Conservation (phyloP, 2,329 filamentous ascomycete genomes). For the Penicillium capsulatum region DNA sequence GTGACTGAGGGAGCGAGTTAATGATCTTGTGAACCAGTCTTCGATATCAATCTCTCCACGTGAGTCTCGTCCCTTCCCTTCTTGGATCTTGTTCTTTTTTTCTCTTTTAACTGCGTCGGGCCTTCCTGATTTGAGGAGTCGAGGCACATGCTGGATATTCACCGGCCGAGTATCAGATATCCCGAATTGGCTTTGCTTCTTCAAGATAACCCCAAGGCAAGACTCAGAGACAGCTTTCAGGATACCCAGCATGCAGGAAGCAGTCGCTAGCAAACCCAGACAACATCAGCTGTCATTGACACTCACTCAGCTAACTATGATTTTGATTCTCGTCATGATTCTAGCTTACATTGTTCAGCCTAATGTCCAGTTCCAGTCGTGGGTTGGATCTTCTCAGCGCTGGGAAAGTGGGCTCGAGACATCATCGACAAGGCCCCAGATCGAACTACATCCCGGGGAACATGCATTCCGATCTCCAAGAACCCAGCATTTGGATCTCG, state of each 20-base stretch:
- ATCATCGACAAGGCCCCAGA: conserved; percentile 16
- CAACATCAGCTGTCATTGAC: not conserved
- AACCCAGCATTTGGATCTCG: conserved; percentile 40
- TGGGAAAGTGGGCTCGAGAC: not conserved
- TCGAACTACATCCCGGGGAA: conserved; percentile 41
- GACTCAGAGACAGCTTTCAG: conserved; percentile 11
- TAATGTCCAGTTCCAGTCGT: conserved; percentile 1
- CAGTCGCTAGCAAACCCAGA: not conserved
- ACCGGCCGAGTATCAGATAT: too few species aligned
- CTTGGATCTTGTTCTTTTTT: too few species aligned
- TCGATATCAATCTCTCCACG: too few species aligned
- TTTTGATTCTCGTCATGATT: conserved; percentile 14
- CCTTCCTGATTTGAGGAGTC: not conserved
- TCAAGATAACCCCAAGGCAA: too few species aligned
- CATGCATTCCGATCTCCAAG: conserved; percentile 37
- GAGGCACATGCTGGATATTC: not conserved
- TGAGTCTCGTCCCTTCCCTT: too few species aligned
- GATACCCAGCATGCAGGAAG: conserved; percentile 4
- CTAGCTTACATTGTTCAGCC: conserved; percentile 15
- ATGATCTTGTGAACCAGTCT: too few species aligned
- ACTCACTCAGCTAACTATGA: conserved; percentile 6
- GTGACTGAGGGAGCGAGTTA: too few species aligned
- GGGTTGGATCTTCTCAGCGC: conserved; percentile 3
- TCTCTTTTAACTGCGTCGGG: not conserved
- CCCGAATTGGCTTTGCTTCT: too few species aligned